These are phyloP conservation scores for Lodderomyces beijingensis DNA, from an alignment of 1,139 yeast genomes.

Conservation along the genomic window DNA sequence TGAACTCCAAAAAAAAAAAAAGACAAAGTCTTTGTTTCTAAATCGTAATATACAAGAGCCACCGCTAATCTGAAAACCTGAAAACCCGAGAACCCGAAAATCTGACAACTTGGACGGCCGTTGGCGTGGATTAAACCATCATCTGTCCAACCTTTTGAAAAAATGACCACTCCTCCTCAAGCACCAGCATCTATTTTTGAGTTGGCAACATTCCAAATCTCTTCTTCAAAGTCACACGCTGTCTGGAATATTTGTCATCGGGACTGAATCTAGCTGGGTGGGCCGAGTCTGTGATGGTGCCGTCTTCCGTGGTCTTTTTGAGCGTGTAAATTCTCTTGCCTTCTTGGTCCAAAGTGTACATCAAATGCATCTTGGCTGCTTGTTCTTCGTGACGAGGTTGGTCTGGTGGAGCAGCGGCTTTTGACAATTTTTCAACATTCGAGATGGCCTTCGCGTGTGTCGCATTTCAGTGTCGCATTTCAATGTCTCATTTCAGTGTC, in stretches of 20 bases:
- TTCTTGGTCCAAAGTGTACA: conserved; percentile 92
- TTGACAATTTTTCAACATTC: too few relatives aligned
- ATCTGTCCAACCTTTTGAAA: too few relatives aligned
- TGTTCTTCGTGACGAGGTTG: conserved; percentile 3
- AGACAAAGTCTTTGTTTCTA: conserved; percentile 7
- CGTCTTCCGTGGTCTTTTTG: conserved; percentile 71
- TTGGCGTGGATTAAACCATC: too few relatives aligned
- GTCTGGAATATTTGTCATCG: conserved; percentile 98
- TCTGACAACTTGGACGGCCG: neutral
- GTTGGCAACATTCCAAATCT: conserved; percentile 88
- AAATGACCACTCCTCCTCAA: too few relatives aligned
- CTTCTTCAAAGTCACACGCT: conserved; percentile 96
- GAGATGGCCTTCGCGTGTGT: too few relatives aligned
- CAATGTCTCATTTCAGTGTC: too few relatives aligned
- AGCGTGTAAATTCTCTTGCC: conserved; percentile 96
- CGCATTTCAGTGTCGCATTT: conserved; percentile 2
- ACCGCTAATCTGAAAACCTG: too few relatives aligned
- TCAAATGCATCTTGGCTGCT: conserved; percentile 75
- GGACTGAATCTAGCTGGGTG: conserved; percentile 99
- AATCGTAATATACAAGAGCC: conserved; percentile 2
- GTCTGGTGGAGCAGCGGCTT: too few relatives aligned
- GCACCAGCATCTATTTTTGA: conserved; percentile 50
- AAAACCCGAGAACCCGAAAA: too few relatives aligned
- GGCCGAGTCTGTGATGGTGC: conserved; percentile 97
- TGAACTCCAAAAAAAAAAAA: neutral